phyloP scores from a whole-genome alignment of 1,284 basidiomycete species.

The Cystobasidium pallidum region DNA sequence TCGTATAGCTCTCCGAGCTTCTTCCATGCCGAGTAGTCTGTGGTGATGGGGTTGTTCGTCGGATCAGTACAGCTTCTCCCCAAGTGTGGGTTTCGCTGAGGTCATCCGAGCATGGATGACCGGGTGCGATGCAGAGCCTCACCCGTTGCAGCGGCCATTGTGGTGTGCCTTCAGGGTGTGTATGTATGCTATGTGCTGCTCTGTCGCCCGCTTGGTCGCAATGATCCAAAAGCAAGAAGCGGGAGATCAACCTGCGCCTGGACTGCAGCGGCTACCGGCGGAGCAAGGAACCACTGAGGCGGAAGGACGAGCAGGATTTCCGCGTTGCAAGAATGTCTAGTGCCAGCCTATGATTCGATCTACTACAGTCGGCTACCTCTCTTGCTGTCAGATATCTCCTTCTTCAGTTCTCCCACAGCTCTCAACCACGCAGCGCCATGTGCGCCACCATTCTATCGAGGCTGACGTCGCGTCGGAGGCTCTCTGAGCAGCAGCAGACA shows the following conservation, averaged over 20 bases:
- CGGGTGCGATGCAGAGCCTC: neutral
- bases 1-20: conserved; percentile 86
- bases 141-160: conserved; percentile 43
- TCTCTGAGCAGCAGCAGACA: too few relatives aligned
- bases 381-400: too few relatives aligned
- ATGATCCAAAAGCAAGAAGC: neutral
- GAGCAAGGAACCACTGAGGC: too few relatives aligned
- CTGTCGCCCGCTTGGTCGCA: neutral
- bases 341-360: too few relatives aligned
- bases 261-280: neutral
- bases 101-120: conserved; percentile 18
- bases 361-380: too few relatives aligned
- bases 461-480: too few relatives aligned
- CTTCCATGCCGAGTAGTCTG: conserved; percentile 87
- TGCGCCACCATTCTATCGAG: too few relatives aligned
- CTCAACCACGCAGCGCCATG: too few relatives aligned
- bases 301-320: too few relatives aligned
- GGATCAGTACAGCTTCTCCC: neutral
- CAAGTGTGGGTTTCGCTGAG: conserved; percentile 30
- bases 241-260: neutral
- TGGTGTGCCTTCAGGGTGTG: neutral
- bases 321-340: too few relatives aligned
- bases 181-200: neutral
- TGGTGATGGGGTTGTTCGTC: neutral
- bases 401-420: too few relatives aligned